These are phyloP conservation scores for Tuber indicum DNA, from an alignment of 495 filamentous ascomycete genomes.

Conservation along the genomic window DNA sequence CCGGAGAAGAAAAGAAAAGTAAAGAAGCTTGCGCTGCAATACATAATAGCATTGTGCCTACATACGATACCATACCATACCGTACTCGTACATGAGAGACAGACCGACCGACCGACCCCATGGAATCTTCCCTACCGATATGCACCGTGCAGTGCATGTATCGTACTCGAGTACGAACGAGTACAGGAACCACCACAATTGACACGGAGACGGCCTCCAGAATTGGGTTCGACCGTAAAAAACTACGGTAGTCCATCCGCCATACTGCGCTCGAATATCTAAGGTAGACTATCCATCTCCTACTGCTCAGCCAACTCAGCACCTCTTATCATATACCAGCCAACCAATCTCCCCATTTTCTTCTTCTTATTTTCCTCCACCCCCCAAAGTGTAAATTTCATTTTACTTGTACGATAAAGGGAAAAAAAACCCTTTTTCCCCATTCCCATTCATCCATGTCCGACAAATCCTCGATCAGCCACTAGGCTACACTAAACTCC, in stretches of 20 bases:
- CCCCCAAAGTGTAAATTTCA: neutral
- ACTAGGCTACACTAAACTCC: too few species aligned
- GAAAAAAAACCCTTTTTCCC: neutral
- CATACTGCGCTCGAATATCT: neutral
- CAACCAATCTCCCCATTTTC: neutral
- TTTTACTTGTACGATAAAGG: neutral
- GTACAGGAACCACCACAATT: neutral
- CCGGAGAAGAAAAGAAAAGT: neutral
- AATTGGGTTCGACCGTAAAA: neutral
- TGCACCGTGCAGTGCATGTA: neutral
- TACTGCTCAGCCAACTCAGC: neutral
- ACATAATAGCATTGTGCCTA: neutral
- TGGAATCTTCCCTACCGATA: neutral
- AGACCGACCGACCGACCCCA: neutral
- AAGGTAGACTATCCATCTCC: too few species aligned
- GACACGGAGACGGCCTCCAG: neutral
- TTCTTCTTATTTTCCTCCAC: neutral
- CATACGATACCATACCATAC: neutral
- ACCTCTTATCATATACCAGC: neutral
- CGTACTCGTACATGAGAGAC: neutral
- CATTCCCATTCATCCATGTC: neutral
- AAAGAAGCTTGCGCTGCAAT: neutral
- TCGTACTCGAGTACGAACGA: neutral
- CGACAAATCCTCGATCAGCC: neutral
- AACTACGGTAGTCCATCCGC: neutral